Conservation (phyloP, 2,329 filamentous ascomycete genomes). For the Paracamarosporium sp. region DNA sequence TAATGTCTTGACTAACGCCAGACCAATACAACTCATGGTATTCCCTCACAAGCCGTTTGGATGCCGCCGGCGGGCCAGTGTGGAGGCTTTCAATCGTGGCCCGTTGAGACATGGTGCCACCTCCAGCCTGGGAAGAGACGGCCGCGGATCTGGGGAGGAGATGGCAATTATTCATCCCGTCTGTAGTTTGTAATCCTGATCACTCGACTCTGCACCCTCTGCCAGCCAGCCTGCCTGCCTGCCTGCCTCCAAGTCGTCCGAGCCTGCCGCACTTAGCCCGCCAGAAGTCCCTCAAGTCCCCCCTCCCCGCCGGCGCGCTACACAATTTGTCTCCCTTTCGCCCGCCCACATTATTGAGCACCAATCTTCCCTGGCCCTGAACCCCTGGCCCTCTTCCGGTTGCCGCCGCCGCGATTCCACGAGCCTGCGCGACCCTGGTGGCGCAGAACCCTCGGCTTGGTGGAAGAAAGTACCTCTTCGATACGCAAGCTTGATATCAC, state of each 20-base stretch:
- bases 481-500: constrained; percentile 1
- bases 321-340: constrained; percentile 13
- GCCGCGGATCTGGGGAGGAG: constrained; percentile 20
- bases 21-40: background rate
- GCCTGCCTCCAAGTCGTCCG: constrained; percentile 10
- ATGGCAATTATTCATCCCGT: constrained; percentile 17
- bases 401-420: background rate
- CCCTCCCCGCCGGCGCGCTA: constrained; percentile 11
- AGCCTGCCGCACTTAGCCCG: constrained; percentile 2
- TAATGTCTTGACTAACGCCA: constrained; percentile 13
- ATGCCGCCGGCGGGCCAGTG: background rate
- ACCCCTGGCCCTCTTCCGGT: background rate
- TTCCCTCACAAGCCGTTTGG: background rate
- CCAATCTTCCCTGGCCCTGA: background rate
- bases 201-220: background rate
- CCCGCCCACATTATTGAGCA: constrained; percentile 10
- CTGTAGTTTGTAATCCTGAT: background rate
- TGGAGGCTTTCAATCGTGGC: background rate
- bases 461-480: background rate
- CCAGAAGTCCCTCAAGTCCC: background rate
- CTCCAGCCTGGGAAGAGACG: constrained; percentile 9
- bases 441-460: constrained; percentile 7
- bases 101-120: background rate
- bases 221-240: constrained; percentile 6
- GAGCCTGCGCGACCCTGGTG: constrained; percentile 1